Conservation (phyloP, 495 filamentous ascomycete genomes). For the Penicillium maclennaniae region DNA sequence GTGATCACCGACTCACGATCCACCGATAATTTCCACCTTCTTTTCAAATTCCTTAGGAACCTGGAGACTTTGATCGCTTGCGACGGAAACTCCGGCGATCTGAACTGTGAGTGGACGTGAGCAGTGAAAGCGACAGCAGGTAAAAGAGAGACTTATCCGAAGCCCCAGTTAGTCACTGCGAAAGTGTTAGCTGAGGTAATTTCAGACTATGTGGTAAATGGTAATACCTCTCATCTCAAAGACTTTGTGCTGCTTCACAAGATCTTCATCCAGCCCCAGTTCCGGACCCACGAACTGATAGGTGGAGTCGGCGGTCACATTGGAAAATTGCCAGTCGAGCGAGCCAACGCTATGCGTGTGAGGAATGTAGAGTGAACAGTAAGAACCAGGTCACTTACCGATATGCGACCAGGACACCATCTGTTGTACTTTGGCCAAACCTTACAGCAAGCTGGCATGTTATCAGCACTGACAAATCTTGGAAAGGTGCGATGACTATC, state of each 20-base stretch:
- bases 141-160: slow-evolving; percentile 42
- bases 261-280: slow-evolving; percentile 16
- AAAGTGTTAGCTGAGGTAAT: slow-evolving; percentile 11
- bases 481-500: not conserved
- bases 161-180: slow-evolving; percentile 64
- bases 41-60: slow-evolving; percentile 48
- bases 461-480: not conserved
- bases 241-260: slow-evolving; percentile 13
- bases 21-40: slow-evolving; percentile 65
- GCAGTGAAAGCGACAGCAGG: not conserved
- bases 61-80: slow-evolving; percentile 42
- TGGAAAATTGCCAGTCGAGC: slow-evolving; percentile 65
- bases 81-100: slow-evolving; percentile 53
- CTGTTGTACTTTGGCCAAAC: slow-evolving; percentile 55
- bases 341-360: slow-evolving; percentile 46
- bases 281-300: slow-evolving; percentile 53
- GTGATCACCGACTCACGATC: slow-evolving; percentile 36
- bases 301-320: slow-evolving; percentile 57
- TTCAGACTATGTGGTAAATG: not conserved
- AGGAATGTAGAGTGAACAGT: not conserved
- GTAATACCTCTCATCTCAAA: slow-evolving; percentile 38
- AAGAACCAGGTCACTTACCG: slow-evolving; percentile 17
- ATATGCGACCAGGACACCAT: slow-evolving; percentile 57
- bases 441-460: slow-evolving; percentile 47
- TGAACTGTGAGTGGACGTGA: slow-evolving; percentile 43